Conservation (phyloP, 2,329 filamentous ascomycete genomes). For the Microdochium bolleyi region DNA sequence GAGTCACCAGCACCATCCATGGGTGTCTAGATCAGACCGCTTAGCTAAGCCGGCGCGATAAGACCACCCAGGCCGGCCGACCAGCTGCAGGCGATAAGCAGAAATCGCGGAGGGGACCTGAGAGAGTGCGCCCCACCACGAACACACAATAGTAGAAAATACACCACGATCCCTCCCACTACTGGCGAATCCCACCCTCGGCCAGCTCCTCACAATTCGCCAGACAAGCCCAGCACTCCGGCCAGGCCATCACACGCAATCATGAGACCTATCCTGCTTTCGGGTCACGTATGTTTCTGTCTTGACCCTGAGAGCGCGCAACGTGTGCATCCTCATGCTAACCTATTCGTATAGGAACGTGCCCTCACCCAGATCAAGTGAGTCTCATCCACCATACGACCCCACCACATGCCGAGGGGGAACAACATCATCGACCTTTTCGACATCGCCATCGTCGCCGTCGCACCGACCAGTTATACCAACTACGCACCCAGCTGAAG, state of each 20-base stretch:
- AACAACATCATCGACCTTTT: constrained; percentile 2
- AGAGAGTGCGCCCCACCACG: not conserved
- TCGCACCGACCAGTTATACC: constrained; percentile 7
- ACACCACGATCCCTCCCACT: not conserved
- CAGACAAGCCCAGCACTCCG: not conserved
- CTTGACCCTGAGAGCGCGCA: not conserved
- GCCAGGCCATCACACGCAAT: constrained; percentile 30
- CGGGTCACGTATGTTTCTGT: constrained; percentile 62
- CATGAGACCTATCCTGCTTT: constrained; percentile 95
- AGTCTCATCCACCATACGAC: constrained; percentile 15
- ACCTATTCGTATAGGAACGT: constrained; percentile 55
- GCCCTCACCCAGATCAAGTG: constrained; percentile 91
- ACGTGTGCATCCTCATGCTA: not conserved
- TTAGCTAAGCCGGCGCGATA: too few relatives aligned
- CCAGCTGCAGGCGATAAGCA: too few relatives aligned
- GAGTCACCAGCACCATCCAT: too few relatives aligned
- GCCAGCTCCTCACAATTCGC: not conserved
- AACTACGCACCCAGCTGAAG: constrained; percentile 3
- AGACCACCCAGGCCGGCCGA: too few relatives aligned
- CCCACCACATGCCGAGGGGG: constrained; percentile 4
- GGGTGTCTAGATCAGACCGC: too few relatives aligned
- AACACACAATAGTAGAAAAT: not conserved
- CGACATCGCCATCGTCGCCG: constrained; percentile 2
- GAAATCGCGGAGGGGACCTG: too few relatives aligned
- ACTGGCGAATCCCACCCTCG: not conserved